Conservation (phyloP, 78 protist species). For the Speleostelium caveatum region DNA sequence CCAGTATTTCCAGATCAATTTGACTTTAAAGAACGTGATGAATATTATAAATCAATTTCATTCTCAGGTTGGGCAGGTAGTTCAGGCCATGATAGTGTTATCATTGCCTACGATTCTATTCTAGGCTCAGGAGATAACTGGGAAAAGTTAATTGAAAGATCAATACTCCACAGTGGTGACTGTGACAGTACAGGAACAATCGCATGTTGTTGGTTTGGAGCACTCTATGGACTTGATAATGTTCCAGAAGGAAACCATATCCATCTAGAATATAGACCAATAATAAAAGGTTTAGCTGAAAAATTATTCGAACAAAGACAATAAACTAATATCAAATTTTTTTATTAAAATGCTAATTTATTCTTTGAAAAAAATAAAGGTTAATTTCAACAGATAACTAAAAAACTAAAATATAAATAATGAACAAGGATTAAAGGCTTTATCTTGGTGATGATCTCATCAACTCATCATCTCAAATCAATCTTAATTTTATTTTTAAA, state of each 20-base stretch:
- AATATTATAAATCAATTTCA: constrained; percentile 51
- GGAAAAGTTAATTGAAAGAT: constrained; percentile 73
- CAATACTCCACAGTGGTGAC: constrained; percentile 87
- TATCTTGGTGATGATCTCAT: too few relatives aligned
- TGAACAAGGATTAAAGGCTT: too few relatives aligned
- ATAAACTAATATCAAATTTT: neutral
- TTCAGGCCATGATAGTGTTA: constrained; percentile 81
- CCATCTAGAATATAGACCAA: constrained; percentile 23
- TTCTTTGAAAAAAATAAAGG: too few relatives aligned
- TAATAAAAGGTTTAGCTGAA: constrained; percentile 7
- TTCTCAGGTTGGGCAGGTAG: constrained; percentile 86
- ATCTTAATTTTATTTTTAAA: too few relatives aligned
- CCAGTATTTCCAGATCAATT: constrained; percentile 80
- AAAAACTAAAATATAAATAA: too few relatives aligned
- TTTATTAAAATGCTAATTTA: too few relatives aligned
- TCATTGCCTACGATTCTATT: constrained; percentile 88
- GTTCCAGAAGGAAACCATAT: constrained; percentile 64
- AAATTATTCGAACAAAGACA: neutral
- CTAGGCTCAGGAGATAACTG: constrained; percentile 50
- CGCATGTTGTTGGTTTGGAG: constrained; percentile 86
- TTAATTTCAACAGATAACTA: too few relatives aligned
- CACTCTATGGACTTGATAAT: constrained; percentile 80
- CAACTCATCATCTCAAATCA: too few relatives aligned
- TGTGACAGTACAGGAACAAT: constrained; percentile 88
- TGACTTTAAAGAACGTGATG: constrained; percentile 77